These are phyloP conservation scores for Zoysia pacifica DNA, from an alignment of 176 grass and related monocot genomes.

Conservation along the genomic window DNA sequence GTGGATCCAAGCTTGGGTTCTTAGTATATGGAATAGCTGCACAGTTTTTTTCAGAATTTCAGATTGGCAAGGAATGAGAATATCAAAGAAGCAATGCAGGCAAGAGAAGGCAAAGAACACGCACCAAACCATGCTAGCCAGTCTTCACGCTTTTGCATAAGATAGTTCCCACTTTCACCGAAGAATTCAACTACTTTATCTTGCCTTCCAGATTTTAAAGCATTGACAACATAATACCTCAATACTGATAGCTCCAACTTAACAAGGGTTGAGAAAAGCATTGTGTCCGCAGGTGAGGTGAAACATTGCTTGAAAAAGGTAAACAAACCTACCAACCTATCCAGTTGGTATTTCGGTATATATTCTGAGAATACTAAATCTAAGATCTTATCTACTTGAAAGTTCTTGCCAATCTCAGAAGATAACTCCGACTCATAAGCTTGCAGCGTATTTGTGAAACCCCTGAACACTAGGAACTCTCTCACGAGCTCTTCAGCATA, in stretches of 20 bases:
- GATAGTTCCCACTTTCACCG: slow-evolving; percentile 54
- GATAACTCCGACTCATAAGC: slow-evolving; percentile 77
- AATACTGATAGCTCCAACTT: slow-evolving; percentile 83
- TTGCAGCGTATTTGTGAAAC: slow-evolving; percentile 75
- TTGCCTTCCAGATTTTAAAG: slow-evolving; percentile 70
- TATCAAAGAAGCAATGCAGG: slow-evolving; percentile 5
- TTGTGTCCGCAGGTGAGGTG: slow-evolving; percentile 65
- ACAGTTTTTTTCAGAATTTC: slow-evolving; percentile 44
- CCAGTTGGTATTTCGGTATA: slow-evolving; percentile 74
- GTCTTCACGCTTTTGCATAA: slow-evolving; percentile 79
- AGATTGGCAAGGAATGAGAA: slow-evolving; percentile 42
- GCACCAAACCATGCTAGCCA: slow-evolving; percentile 91
- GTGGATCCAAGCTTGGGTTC: slow-evolving; percentile 84
- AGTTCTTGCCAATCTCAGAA: slow-evolving; percentile 79
- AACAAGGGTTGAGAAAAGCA: slow-evolving; percentile 56
- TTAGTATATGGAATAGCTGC: slow-evolving; percentile 93
- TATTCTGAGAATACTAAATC: slow-evolving; percentile 88
- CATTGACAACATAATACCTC: slow-evolving; percentile 81
- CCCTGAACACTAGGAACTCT: slow-evolving; percentile 90
- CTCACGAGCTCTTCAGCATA: slow-evolving; percentile 86
- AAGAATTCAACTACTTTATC: slow-evolving; percentile 91
- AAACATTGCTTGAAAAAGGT: slow-evolving; percentile 88
- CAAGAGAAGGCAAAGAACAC: slow-evolving; percentile 38
- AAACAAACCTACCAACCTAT: slow-evolving; percentile 64
- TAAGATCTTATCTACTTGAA: slow-evolving; percentile 88